phyloP scores from a whole-genome alignment of 257 asterid species.

The Forsythia viridissima region DNA sequence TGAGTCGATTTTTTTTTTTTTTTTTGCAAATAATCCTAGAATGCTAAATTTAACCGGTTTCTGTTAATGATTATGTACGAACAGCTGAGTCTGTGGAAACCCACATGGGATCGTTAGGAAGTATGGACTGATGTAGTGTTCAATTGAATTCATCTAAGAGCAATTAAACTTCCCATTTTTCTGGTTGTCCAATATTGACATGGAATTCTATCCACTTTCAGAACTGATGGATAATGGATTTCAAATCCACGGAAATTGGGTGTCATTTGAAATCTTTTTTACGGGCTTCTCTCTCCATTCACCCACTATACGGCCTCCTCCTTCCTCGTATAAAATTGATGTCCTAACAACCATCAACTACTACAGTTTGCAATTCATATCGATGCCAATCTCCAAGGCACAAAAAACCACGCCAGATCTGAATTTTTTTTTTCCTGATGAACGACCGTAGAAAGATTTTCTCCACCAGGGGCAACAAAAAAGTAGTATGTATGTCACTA shows the following conservation, averaged over 20 bases:
- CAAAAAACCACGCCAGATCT: too few species aligned
- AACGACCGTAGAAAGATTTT: too few species aligned
- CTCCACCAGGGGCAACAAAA: too few species aligned
- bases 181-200: not conserved
- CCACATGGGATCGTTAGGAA: slow-evolving; percentile 40
- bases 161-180: not conserved
- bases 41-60: not conserved
- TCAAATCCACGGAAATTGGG: not conserved
- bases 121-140: slow-evolving; percentile 34
- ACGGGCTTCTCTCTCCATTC: too few species aligned
- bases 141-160: not conserved
- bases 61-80: not conserved
- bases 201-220: not conserved
- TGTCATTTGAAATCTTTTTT: not conserved
- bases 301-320: too few species aligned
- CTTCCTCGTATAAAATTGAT: too few species aligned
- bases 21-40: not conserved
- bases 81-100: slow-evolving; percentile 46
- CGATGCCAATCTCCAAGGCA: too few species aligned
- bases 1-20: not conserved
- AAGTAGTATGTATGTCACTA: too few species aligned
- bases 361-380: too few species aligned
- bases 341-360: too few species aligned
- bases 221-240: not conserved
- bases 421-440: too few species aligned